Evolutionary conservation across 2,329 filamentous ascomycete genomes (phyloP), one percentile per base, ranked within the genome.

Genomic region (Fusarium longipes): DNA sequence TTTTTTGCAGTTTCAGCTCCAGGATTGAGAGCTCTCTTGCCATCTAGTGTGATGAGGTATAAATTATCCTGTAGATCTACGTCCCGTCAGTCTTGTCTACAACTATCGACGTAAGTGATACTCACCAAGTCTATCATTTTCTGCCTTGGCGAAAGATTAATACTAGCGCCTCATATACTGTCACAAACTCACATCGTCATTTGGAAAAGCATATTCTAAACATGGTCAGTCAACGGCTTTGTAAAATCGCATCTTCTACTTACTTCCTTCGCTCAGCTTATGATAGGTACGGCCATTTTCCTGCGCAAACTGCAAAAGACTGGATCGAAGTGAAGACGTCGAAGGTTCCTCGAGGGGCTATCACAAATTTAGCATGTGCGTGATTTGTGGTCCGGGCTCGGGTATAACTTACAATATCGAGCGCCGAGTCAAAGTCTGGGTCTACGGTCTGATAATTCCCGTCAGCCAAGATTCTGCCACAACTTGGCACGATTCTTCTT

Each of bases 231-330:
- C 5, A n/a, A 0, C 0, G 14, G 8, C 6, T 6, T 6, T 1
- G 2, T 1, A 3, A 0, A 0, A 1, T 27, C 11, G 27, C 5
- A 9, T 1, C 0, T 2, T 24, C 1, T 45, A 44, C 63, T 47
- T 3, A 66, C 63, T 66, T 14, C 63, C 63, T 62, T 62, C 62
- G 5, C 63, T 66, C 8, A 66, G 14, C n/a, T 30, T 51, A 14
- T 66, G 63, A 18, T 66, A 66, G 1, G 62, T 66, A 6, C 63
- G 63, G 6, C 63, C 63, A 35, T 66, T 66, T 15, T 66, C 63
- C 9, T 66, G 56, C 1, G 50, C 35, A 15, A 66, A 66, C 5
- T 65, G 56, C 0, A 66, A 39, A 6, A 66, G 24, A 29, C 63
- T 66, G 0, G 63, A 66, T 17, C 62, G 56, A 6, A 66, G 50